phyloP scores from a whole-genome alignment of 345 rosid species.

The Salix koriyanagi region DNA sequence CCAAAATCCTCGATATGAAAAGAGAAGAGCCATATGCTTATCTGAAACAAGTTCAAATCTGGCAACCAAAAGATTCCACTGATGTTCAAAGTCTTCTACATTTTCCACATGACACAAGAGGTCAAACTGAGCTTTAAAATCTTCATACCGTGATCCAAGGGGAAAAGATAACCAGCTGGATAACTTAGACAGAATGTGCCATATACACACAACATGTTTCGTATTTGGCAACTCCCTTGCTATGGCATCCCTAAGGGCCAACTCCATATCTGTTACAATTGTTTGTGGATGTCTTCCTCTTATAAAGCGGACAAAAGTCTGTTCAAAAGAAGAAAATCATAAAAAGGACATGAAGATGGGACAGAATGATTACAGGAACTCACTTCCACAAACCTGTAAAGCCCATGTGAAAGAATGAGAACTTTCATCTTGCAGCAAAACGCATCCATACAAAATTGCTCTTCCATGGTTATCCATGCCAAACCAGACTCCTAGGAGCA shows the following conservation, averaged over 20 bases:
- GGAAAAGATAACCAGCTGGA: constrained; percentile 75
- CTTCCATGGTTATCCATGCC: constrained; percentile 73
- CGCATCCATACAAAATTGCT: constrained; percentile 69
- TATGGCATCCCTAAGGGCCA: constrained; percentile 71
- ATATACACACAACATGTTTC: constrained; percentile 60
- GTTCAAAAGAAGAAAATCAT: constrained; percentile 45
- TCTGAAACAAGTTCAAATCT: constrained; percentile 77
- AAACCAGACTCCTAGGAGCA: constrained; percentile 76
- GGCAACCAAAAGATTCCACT: constrained; percentile 64
- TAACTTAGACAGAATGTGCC: constrained; percentile 69
- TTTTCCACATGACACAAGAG: constrained; percentile 51
- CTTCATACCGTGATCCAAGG: constrained; percentile 70
- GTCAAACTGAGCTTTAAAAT: constrained; percentile 69
- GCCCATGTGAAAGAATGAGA: constrained; percentile 77
- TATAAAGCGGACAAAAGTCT: constrained; percentile 83
- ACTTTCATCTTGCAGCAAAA: constrained; percentile 76
- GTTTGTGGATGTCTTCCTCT: constrained; percentile 75
- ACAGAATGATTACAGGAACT: constrained; percentile 30
- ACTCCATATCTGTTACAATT: constrained; percentile 74
- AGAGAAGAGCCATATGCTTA: constrained; percentile 71
- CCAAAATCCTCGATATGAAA: constrained; percentile 64
- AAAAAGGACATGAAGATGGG: constrained; percentile 23
- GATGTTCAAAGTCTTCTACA: constrained; percentile 71
- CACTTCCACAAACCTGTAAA: constrained; percentile 72
- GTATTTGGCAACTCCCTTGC: constrained; percentile 76